These are phyloP conservation scores for Trichoderma hamatum DNA, from an alignment of 2,329 filamentous ascomycete species.

Conservation along the genomic window DNA sequence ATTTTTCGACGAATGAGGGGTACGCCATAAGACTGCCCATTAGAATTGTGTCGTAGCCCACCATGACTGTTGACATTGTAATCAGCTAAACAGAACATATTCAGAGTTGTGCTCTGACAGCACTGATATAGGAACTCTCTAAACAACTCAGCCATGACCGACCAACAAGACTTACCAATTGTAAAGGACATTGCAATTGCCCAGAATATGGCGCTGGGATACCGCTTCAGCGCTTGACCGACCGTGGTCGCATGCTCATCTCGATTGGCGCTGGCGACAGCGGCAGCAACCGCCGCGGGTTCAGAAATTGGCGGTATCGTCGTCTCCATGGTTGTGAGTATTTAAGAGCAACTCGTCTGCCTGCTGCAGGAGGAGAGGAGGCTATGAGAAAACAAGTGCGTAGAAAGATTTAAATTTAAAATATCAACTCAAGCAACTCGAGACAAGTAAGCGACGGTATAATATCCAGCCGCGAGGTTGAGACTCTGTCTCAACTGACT, in stretches of 20 bases:
- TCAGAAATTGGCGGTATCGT: neutral
- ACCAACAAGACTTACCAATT: conserved; percentile 14
- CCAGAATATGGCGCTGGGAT: conserved; percentile 40
- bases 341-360: neutral
- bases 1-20: conserved; percentile 39
- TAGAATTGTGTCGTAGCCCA: conserved; percentile 39
- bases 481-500: neutral
- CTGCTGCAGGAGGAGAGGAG: neutral
- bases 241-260: conserved; percentile 34
- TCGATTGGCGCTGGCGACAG: conserved; percentile 29
- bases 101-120: too few species aligned
- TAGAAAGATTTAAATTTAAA: neutral
- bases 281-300: conserved; percentile 19
- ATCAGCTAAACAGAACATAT: too few species aligned
- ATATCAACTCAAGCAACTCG: neutral
- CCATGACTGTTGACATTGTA: conserved; percentile 38
- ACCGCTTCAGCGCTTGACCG: conserved; percentile 31
- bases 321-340: conserved; percentile 8
- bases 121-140: neutral
- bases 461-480: neutral
- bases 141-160: neutral
- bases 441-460: neutral
- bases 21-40: conserved; percentile 41
- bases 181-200: conserved; percentile 35
- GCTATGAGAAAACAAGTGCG: neutral